Conservation (phyloP, 441 rosid species). For the Populus trichocarpa region DNA sequence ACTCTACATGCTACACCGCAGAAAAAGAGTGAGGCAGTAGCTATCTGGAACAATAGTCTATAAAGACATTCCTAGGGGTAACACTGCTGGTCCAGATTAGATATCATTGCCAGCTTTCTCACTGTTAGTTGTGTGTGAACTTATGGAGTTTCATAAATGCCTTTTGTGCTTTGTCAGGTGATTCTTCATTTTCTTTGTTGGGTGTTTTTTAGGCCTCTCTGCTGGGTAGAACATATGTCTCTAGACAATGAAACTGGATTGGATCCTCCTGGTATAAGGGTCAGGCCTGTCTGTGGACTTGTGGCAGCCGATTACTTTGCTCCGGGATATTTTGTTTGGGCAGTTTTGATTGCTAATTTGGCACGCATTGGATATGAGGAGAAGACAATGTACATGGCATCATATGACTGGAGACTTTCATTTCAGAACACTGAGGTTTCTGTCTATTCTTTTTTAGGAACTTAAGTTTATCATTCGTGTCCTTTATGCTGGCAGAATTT, state of each 20-base stretch:
- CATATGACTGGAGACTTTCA: constrained; percentile 96
- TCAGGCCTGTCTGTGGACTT: constrained; percentile 86
- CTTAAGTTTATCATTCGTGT: constrained; percentile 11
- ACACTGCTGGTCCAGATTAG: background rate
- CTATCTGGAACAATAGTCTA: constrained; percentile 1
- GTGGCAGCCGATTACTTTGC: constrained; percentile 99
- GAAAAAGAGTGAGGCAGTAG: background rate
- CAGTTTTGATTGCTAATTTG: constrained; percentile 91
- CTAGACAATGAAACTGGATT: constrained; percentile 93
- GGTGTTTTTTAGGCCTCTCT: constrained; percentile 64
- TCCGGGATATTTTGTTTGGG: constrained; percentile 98
- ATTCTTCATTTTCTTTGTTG: constrained; percentile 14
- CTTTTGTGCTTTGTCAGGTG: constrained; percentile 3
- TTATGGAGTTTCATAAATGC: constrained; percentile 6
- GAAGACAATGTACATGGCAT: constrained; percentile 93
- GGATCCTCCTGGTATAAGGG: constrained; percentile 85
- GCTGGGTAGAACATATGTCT: constrained; percentile 98
- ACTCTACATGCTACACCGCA: background rate
- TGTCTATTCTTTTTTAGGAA: background rate
- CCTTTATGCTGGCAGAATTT: background rate
- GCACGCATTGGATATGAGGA: constrained; percentile 96
- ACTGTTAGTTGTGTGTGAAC: background rate
- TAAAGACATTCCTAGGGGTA: background rate
- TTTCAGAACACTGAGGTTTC: constrained; percentile 94
- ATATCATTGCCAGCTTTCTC: constrained; percentile 8